Base-by-base conservation (phyloP, 495 filamentous ascomycete species). In the Aeminium ludgeri region DNA sequence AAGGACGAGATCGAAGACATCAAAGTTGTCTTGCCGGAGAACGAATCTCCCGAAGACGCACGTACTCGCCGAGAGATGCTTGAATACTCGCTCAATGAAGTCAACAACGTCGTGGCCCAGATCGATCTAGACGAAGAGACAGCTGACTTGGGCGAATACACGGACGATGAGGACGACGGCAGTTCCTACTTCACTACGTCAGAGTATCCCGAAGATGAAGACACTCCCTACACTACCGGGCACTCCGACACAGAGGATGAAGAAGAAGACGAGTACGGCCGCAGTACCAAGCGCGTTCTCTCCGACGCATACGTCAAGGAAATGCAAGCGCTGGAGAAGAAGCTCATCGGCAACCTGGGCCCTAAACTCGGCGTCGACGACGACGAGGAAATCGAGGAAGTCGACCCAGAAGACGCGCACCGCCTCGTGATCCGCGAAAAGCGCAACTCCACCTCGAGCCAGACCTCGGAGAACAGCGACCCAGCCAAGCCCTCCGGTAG, bases 91-190 rank as follows among this genome's bases (percentile, higher is more conserved):
- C 72, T 89, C 57, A 59, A 74, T 33, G 86, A 94, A 49, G 75
- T 97, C 40, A 82, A 82, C 1, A 71, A 82, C 18, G 80, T 97
- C 1, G 87, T 97, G 6, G 87, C 87, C n/a, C 85, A 95, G 61
- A 65, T 97, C 25, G 72, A 89, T 41, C 54, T 97, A 10, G 83
- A 93, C 34, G 81, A 86, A 25, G 55, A 57, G n/a, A n/a, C n/a
- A n/a, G n/a, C n/a, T 13, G 36, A 40, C 30, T 31, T 41, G 4
- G 19, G 61, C 57, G 42, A 50, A 17, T 66, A 76, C 13, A 61
- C 73, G 19, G 68, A 74, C 12, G 59, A 74, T 16, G 67, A 73
- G 8, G 70, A 80, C 25, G 38, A 48, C 7, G 32, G 25, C 11
- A 41, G 43, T 30, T 49, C 46, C 10, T 60, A 64, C 13, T 67